phyloP scores from a whole-genome alignment of 2,329 filamentous ascomycete genomes.

The Ophiostoma quercus region DNA sequence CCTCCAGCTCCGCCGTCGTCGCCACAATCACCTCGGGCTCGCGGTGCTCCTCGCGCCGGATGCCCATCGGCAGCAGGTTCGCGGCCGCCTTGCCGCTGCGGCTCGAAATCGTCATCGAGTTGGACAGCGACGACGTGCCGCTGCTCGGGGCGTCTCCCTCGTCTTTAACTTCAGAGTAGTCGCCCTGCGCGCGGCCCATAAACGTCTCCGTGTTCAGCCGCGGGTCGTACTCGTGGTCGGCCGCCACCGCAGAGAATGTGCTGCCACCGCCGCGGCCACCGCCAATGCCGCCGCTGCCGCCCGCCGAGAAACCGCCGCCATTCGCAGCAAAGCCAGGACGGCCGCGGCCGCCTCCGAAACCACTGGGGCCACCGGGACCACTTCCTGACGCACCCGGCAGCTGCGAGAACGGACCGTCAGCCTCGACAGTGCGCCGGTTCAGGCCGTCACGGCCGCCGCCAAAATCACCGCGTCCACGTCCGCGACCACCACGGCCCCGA shows the following conservation, averaged over 20 bases:
- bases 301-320: constrained; percentile 24
- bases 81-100: constrained; percentile 28
- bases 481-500: constrained; percentile 28
- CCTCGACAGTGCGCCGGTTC: constrained; percentile 32
- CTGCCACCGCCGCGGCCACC: constrained; percentile 21
- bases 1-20: constrained; percentile 54
- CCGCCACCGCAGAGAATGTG: constrained; percentile 29
- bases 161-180: constrained; percentile 40
- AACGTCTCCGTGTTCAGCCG: constrained; percentile 55
- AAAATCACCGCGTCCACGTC: constrained; percentile 31
- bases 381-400: constrained; percentile 25
- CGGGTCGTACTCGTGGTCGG: constrained; percentile 39
- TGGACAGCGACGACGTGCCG: constrained; percentile 25
- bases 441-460: constrained; percentile 30
- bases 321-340: constrained; percentile 21
- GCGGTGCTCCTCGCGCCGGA: constrained; percentile 51
- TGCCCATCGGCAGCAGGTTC: constrained; percentile 50
- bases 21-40: constrained; percentile 50
- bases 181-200: constrained; percentile 40
- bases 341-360: constrained; percentile 14
- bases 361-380: background rate
- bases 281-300: constrained; percentile 26
- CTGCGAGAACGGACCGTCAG: constrained; percentile 37
- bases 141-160: constrained; percentile 34
- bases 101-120: constrained; percentile 24